Evolutionary conservation across 108 stramenopile species (phyloP).

Genomic region (Aurantiochytrium sp.): DNA sequence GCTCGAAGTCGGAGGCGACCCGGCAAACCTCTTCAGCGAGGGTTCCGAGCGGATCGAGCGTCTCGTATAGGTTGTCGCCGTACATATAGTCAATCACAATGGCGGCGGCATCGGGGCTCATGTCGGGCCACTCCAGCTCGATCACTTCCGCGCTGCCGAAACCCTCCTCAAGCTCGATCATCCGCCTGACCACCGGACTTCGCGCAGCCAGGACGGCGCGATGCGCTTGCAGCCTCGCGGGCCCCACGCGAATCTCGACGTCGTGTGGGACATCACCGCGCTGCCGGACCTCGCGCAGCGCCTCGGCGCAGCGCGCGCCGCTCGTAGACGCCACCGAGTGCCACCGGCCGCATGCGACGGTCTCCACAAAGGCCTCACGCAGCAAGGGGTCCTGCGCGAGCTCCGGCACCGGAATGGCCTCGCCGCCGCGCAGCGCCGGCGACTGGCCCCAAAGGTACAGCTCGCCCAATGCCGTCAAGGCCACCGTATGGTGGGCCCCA

Average conservation of each 20-base stretch:
- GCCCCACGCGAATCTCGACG: background rate
- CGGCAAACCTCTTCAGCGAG: background rate
- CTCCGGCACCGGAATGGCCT: background rate
- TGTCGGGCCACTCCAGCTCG: background rate
- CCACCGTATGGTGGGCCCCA: background rate
- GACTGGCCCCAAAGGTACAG: background rate
- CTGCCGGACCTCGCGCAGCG: background rate
- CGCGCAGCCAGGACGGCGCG: background rate
- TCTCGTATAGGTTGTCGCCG: background rate
- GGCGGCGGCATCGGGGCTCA: background rate
- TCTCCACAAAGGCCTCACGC: background rate
- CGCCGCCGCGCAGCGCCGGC: background rate
- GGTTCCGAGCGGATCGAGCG: background rate
- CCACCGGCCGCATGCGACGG: background rate
- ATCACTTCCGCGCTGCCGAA: background rate
- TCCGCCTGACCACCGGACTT: background rate
- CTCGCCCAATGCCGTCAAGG: background rate
- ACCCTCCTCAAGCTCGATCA: background rate
- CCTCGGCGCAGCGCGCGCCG: background rate
- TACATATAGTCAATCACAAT: background rate
- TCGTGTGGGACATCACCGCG: background rate
- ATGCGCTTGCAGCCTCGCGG: background rate
- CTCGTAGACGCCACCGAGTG: background rate
- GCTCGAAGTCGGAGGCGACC: background rate
- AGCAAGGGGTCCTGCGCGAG: background rate